phyloP scores from a whole-genome alignment of 345 rosid species.

The Gossypium australe region DNA sequence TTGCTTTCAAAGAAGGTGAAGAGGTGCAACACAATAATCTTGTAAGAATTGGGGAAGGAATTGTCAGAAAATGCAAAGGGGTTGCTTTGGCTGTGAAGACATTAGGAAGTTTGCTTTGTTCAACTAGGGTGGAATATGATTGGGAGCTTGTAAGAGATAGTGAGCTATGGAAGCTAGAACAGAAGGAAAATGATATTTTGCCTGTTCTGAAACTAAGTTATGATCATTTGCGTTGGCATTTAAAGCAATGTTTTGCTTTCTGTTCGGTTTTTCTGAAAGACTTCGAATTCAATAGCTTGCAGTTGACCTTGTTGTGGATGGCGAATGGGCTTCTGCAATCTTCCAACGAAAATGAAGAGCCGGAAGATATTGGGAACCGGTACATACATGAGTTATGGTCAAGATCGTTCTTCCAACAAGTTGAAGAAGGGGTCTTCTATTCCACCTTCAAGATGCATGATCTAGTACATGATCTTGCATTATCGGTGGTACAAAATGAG shows the following conservation, averaged over 20 bases:
- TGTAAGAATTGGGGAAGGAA: not conserved
- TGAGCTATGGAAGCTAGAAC: slow-evolving; percentile 2
- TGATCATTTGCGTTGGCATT: not conserved
- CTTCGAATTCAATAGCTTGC: not conserved
- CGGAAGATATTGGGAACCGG: not conserved
- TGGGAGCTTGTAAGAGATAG: slow-evolving; percentile 1
- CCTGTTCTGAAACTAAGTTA: no score
- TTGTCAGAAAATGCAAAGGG: slow-evolving; percentile 7
- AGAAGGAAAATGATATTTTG: not conserved
- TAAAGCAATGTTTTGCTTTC: not conserved
- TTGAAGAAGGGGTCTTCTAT: not conserved
- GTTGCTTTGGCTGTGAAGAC: slow-evolving; percentile 12
- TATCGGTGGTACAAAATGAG: not conserved
- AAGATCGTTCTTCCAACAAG: slow-evolving; percentile 8
- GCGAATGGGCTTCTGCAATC: not conserved
- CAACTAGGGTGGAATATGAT: not conserved
- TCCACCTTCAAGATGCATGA: not conserved
- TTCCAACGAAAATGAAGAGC: not conserved
- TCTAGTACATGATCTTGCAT: not conserved
- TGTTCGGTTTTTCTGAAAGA: not conserved
- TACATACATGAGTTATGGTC: not conserved
- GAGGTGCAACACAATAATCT: not conserved
- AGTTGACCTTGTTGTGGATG: not conserved
- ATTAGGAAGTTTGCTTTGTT: not conserved
- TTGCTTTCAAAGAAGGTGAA: not conserved